Evolutionary conservation across 23 red algal species (phyloP).

Genomic region (Gracilaria gracilis): DNA sequence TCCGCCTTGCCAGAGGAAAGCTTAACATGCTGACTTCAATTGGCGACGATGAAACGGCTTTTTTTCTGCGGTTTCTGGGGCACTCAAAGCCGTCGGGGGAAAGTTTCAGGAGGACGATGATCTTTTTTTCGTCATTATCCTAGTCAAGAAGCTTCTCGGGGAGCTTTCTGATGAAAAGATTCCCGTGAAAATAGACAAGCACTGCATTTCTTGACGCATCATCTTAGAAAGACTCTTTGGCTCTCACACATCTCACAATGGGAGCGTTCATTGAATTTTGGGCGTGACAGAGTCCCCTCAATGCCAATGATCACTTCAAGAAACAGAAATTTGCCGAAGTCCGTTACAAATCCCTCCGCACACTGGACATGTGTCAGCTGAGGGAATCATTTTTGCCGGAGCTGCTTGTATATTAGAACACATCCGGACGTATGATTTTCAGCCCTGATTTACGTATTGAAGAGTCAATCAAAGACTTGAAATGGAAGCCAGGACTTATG

Average conservation of each 20-base stretch:
- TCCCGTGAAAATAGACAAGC: too few relatives aligned
- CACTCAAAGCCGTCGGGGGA: too few relatives aligned
- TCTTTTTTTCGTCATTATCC: too few relatives aligned
- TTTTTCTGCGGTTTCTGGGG: too few relatives aligned
- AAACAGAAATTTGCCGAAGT: neutral
- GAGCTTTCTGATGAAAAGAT: too few relatives aligned
- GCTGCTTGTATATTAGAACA: neutral
- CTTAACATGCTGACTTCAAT: neutral
- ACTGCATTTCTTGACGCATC: too few relatives aligned
- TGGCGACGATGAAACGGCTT: too few relatives aligned
- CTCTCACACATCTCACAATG: too few relatives aligned
- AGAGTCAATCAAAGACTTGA: neutral
- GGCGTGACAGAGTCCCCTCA: neutral
- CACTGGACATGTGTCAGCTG: too few relatives aligned
- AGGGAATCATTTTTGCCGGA: neutral
- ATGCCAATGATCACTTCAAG: neutral
- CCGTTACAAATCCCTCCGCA: neutral
- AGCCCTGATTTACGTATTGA: neutral
- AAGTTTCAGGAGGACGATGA: too few relatives aligned
- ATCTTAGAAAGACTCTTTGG: too few relatives aligned
- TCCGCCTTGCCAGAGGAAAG: neutral
- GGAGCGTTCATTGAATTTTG: neutral
- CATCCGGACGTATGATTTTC: neutral
- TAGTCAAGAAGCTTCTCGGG: too few relatives aligned
- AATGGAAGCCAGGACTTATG: neutral